Evolutionary conservation across 2,329 filamentous ascomycete species (phyloP), one percentile per base, ranked within the genome.

Genomic region (Thielaviopsis punctulata): DNA sequence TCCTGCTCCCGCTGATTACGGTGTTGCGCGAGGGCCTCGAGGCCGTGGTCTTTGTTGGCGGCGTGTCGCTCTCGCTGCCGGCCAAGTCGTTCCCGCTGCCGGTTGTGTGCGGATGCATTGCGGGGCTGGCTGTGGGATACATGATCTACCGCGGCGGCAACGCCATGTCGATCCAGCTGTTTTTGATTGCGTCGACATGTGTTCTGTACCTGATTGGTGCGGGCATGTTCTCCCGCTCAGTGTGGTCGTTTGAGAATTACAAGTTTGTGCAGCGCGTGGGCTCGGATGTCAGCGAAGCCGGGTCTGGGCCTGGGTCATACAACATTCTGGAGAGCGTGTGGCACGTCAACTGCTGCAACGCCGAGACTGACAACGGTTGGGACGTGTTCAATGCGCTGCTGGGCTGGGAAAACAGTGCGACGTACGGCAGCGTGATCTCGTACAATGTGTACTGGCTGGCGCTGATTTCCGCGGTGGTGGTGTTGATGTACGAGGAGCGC

Each of bases 391-490:
- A 85, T 59, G 73, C 80, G 33, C 66, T 87, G 48, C 69, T 86
- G 15, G 82, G 83, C 45, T 86, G 82, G 79, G 12, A 56, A 52
- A 90, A 90, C 66, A 83, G 81, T 15, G 85, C 83, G 4, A 89
- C 85, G 1, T 85, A 86, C 59, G 84, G 84, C 51, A 86, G 82
- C 0, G 80, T 90, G 55, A 76, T 90, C 56, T 77, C 80, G 1
- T 90, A 90, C 66, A 88, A 87, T 61, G 49, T 87, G 8, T 90
- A 89, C 68, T 90, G 85, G 86, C 64, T 88, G 45, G 68, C 67
- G 3, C 74, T 89, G 56, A 85, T 85, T 45, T 56, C 71, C 12
- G 72, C 70, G 3, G 81, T 87, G 62, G 54, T 75, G 4, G 60
- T 67, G 23, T 71, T 87, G 69, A 70, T 78, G 45, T 83, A 76